Conservation (phyloP, 371 early-diverging fungal genomes). For the Mucor racemosus region DNA sequence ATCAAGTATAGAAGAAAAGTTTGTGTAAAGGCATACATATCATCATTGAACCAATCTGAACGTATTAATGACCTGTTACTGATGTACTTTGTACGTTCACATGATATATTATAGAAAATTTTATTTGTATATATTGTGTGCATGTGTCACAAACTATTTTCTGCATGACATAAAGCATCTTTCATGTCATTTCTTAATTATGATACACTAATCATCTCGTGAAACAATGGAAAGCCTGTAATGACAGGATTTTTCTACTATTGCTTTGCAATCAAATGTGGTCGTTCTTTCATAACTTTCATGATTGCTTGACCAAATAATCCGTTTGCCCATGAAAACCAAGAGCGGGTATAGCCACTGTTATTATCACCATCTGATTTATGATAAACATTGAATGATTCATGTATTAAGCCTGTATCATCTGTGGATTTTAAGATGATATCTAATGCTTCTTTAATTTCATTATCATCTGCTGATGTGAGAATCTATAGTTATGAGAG, state of each 20-base stretch:
- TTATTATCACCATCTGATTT: conserved; percentile 19
- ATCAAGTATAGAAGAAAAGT: no score
- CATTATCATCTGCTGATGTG: conserved; percentile 38
- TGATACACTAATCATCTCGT: background rate
- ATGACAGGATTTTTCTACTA: background rate
- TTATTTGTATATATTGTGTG: no score
- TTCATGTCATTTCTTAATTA: background rate
- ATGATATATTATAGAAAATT: no score
- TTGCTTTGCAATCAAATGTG: conserved; percentile 24
- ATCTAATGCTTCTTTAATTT: conserved; percentile 40
- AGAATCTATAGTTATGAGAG: conserved; percentile 26
- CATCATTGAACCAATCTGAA: no score
- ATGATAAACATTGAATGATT: conserved; percentile 41
- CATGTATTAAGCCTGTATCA: conserved; percentile 49
- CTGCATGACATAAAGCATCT: background rate
- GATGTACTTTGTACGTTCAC: no score
- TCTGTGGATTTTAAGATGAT: conserved; percentile 35
- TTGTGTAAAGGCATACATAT: no score
- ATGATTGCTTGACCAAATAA: conserved; percentile 55
- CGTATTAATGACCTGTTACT: no score
- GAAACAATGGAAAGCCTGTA: no score
- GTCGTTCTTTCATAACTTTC: conserved; percentile 41
- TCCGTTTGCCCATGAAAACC: conserved; percentile 61
- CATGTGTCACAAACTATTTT: background rate
- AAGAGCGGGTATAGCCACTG: conserved; percentile 41